Evolutionary conservation across 352 stramenopile genomes (phyloP).

Genomic region (Thraustotheca clavata): DNA sequence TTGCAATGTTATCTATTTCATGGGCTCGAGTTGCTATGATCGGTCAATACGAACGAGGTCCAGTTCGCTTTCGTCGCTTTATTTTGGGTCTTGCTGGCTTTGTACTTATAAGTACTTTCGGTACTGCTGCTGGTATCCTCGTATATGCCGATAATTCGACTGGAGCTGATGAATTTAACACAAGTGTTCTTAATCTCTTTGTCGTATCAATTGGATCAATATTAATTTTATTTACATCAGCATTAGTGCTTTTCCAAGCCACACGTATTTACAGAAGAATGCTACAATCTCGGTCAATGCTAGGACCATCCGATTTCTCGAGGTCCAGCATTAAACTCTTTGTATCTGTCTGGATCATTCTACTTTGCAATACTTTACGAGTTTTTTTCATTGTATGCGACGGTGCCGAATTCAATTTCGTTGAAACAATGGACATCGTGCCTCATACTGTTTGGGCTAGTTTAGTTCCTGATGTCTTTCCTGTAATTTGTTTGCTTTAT

Average conservation of each 20-base stretch:
- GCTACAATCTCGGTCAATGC: conserved; percentile 55
- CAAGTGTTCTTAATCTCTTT: conserved; percentile 35
- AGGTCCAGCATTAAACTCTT: conserved; percentile 77
- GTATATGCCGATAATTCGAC: conserved; percentile 44
- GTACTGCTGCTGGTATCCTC: conserved; percentile 21
- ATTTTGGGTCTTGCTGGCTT: conserved; percentile 52
- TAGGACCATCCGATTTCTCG: conserved; percentile 54
- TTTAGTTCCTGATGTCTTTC: conserved; percentile 74
- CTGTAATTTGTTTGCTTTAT: conserved; percentile 85
- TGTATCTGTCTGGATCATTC: conserved; percentile 72
- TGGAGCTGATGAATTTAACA: conserved; percentile 61
- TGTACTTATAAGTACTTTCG: conserved; percentile 40
- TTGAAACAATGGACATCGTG: conserved; percentile 45
- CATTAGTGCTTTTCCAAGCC: conserved; percentile 64
- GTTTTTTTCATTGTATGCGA: conserved; percentile 52
- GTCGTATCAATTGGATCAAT: conserved; percentile 50
- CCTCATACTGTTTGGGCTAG: conserved; percentile 65
- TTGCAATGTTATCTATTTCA: conserved; percentile 69
- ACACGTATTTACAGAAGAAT: conserved; percentile 62
- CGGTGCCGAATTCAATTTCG: conserved; percentile 30
- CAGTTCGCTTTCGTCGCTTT: conserved; percentile 35
- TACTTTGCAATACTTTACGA: conserved; percentile 60
- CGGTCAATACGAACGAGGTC: conserved; percentile 48
- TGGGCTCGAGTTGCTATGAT: conserved; percentile 76
- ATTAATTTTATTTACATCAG: conserved; percentile 53